These are phyloP conservation scores for Puccinia hordei DNA, from an alignment of 1,284 basidiomycete species.

Conservation along the genomic window DNA sequence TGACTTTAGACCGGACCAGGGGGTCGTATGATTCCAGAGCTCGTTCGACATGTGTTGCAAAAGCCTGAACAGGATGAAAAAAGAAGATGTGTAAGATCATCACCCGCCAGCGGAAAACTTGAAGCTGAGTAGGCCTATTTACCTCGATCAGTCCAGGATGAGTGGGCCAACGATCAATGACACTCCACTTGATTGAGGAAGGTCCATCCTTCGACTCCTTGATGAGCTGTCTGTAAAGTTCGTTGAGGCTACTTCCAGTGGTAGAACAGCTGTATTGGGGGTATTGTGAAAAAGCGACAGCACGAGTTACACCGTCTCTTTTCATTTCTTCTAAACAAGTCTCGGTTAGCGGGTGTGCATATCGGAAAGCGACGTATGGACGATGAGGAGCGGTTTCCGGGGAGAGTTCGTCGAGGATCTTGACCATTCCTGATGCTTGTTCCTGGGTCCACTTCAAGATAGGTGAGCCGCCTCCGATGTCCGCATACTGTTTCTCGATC, in stretches of 20 bases:
- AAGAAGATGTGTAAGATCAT: constrained; percentile 12
- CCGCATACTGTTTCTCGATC: constrained; percentile 90
- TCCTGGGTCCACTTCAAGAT: constrained; percentile 85
- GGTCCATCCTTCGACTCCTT: constrained; percentile 63
- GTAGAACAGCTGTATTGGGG: constrained; percentile 99
- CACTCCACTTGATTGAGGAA: constrained; percentile 82
- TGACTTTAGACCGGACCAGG: constrained; percentile 70
- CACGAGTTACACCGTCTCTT: constrained; percentile 84
- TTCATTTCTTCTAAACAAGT: constrained; percentile 81
- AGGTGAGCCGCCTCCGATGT: constrained; percentile 97
- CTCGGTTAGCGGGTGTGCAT: constrained; percentile 85
- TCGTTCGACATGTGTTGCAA: constrained; percentile 82
- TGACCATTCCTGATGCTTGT: constrained; percentile 88
- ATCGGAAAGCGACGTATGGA: constrained; percentile 90
- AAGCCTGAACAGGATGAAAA: constrained; percentile 66
- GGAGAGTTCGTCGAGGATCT: constrained; percentile 86
- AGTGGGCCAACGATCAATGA: constrained; percentile 97
- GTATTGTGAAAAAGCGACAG: constrained; percentile 96
- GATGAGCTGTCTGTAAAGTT: constrained; percentile 69
- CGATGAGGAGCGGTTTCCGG: constrained; percentile 94
- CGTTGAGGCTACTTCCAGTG: constrained; percentile 94
- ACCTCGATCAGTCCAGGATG: constrained; percentile 91
- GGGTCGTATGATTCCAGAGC: constrained; percentile 79
- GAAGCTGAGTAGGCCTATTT: constrained; percentile 56
- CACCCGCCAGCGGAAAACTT: not conserved